Evolutionary conservation across 192 early-diverging fungal species (phyloP).

Genomic region (Umbelopsis ramanniana): DNA sequence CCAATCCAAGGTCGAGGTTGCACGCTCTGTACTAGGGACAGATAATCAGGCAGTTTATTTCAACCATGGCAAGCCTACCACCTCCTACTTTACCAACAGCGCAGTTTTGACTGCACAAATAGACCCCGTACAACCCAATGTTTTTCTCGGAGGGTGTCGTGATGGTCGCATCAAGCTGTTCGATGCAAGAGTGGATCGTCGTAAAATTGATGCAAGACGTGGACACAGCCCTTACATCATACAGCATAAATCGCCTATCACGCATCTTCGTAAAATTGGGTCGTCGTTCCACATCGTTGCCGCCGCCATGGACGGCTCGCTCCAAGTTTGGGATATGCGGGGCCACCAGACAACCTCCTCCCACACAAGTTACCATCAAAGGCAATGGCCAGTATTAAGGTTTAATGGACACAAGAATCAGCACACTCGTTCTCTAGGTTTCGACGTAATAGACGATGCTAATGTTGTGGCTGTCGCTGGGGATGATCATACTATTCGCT

Average conservation of each 20-base stretch:
- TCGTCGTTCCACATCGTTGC: slow-evolving; percentile 7
- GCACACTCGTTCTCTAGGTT: slow-evolving; percentile 3
- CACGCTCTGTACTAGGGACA: slow-evolving; percentile 2
- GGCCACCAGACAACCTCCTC: not conserved
- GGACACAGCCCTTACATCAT: slow-evolving; percentile 1
- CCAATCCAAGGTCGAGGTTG: not conserved
- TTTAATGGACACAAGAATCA: slow-evolving; percentile 18
- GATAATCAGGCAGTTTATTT: not conserved
- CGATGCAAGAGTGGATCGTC: not conserved
- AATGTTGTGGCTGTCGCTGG: slow-evolving; percentile 4
- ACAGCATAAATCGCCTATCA: slow-evolving; percentile 12
- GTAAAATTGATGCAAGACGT: not conserved
- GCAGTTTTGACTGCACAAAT: slow-evolving; percentile 12
- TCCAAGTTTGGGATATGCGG: slow-evolving; percentile 18
- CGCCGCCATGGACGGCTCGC: slow-evolving; percentile 15
- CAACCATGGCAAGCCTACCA: not conserved
- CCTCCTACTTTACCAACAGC: not conserved
- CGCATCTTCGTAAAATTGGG: slow-evolving; percentile 5
- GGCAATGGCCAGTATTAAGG: slow-evolving; percentile 10
- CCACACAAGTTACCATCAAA: slow-evolving; percentile 3
- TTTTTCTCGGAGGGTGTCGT: not conserved
- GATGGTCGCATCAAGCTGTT: not conserved
- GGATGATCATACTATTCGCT: not conserved
- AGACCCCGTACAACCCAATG: slow-evolving; percentile 16
- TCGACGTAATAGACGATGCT: not conserved